phyloP scores from a whole-genome alignment of 2,329 filamentous ascomycete species.

The Knufia petricola region DNA sequence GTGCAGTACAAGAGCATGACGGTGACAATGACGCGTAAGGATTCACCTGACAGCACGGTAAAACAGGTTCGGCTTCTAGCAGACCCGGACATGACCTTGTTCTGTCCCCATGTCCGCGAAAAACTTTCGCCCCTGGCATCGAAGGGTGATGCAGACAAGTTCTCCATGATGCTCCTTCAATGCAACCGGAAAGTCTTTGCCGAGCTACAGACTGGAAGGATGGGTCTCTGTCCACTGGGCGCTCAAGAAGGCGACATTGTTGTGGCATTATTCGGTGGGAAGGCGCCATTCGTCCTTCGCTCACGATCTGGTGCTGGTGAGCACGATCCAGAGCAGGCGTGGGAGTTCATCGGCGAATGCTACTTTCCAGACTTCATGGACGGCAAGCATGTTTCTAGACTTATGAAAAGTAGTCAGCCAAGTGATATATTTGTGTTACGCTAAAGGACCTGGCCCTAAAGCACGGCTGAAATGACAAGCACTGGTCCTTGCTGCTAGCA shows the following conservation, averaged over 20 bases:
- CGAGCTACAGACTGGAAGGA: not conserved
- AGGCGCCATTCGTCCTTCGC: not conserved
- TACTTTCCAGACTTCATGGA: not conserved
- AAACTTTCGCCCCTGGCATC: not conserved
- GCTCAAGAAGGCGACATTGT: not conserved
- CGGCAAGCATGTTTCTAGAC: not conserved
- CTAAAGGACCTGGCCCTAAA: too few relatives aligned
- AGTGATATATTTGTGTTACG: too few relatives aligned
- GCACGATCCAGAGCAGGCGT: not conserved
- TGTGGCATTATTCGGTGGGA: not conserved
- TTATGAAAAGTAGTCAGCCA: not conserved
- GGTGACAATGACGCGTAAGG: too few relatives aligned
- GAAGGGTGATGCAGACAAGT: not conserved
- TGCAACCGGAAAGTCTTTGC: not conserved
- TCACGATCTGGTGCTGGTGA: not conserved
- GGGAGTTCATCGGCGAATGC: not conserved
- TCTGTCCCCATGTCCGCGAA: not conserved
- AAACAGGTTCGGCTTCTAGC: too few relatives aligned
- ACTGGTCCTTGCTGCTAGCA: too few relatives aligned
- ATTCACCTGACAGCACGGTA: too few relatives aligned
- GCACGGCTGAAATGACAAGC: too few relatives aligned
- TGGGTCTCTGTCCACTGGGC: not conserved
- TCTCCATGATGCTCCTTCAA: not conserved
- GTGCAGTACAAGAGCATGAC: too few relatives aligned
- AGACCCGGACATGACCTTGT: not conserved